These are phyloP conservation scores for Aspergillus cejpii DNA, from an alignment of 2,329 filamentous ascomycete species.

Conservation along the genomic window DNA sequence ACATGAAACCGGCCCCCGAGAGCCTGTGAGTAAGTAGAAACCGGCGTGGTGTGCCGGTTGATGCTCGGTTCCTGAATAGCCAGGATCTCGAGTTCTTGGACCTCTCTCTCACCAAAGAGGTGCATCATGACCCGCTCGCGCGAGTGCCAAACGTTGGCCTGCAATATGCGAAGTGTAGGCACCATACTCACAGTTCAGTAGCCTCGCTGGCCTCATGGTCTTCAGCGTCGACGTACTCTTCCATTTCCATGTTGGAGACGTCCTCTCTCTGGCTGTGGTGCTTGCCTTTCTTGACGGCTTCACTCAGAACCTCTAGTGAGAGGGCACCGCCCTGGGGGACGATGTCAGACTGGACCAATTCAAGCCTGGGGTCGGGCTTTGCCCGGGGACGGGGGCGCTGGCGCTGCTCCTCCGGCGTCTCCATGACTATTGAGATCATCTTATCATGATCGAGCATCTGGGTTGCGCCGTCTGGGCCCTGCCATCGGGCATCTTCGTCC, in stretches of 20 bases:
- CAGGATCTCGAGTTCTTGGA: slow-evolving; percentile 5
- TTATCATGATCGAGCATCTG: no score
- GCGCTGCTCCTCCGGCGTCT: no score
- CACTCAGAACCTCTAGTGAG: no score
- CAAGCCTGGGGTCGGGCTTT: no score
- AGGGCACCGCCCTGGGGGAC: no score
- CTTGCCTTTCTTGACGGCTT: no score
- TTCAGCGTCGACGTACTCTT: background rate
- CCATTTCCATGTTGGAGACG: background rate
- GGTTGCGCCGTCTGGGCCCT: no score
- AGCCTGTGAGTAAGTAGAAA: slow-evolving; percentile 4
- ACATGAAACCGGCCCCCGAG: slow-evolving; percentile 3
- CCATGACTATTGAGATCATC: no score
- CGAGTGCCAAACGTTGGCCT: slow-evolving; percentile 4
- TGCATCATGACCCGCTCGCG: slow-evolving; percentile 4
- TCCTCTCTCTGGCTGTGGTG: background rate
- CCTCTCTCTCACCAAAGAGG: slow-evolving; percentile 5
- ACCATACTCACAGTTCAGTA: background rate
- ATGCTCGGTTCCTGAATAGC: slow-evolving; percentile 7
- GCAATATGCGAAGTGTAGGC: background rate
- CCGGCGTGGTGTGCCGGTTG: background rate
- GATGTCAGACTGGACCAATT: no score
- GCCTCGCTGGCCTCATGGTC: background rate
- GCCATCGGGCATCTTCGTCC: no score
- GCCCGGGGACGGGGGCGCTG: no score